Conservation (phyloP, 805 yeast genomes). For the Babjeviella inositovora region DNA sequence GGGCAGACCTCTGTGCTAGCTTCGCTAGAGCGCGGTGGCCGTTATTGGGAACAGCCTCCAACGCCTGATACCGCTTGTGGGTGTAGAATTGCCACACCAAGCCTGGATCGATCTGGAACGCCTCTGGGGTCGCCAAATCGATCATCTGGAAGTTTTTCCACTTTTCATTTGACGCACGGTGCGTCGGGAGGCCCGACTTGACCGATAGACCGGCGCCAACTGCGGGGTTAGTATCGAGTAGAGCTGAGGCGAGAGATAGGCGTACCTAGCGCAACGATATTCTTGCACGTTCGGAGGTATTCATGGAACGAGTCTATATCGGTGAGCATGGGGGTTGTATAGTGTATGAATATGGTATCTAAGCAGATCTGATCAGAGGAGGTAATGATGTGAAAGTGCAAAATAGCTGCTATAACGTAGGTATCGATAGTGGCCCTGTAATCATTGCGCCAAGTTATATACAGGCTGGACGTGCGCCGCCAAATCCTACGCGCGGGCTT, state of each 20-base stretch:
- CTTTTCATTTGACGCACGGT: conserved; percentile 54
- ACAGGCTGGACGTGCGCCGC: too few relatives aligned
- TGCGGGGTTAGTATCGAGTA: too few relatives aligned
- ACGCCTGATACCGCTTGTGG: conserved; percentile 47
- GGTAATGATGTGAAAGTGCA: too few relatives aligned
- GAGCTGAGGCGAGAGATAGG: too few relatives aligned
- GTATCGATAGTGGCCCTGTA: too few relatives aligned
- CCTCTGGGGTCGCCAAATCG: conserved; percentile 86
- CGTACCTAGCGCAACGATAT: conserved; percentile 46
- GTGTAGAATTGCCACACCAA: conserved; percentile 85
- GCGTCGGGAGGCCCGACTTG: conserved; percentile 62
- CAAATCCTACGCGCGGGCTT: too few relatives aligned
- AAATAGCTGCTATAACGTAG: too few relatives aligned
- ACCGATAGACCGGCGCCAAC: conserved; percentile 80
- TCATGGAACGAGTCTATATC: conserved; percentile 24
- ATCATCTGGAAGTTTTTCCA: conserved; percentile 70
- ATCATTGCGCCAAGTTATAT: too few relatives aligned
- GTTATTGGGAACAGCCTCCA: conserved; percentile 51
- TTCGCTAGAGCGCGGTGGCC: conserved; percentile 63
- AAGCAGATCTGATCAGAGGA: too few relatives aligned
- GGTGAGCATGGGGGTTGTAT: too few relatives aligned
- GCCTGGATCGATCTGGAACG: conserved; percentile 69
- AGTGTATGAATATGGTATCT: too few relatives aligned
- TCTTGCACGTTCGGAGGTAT: conserved; percentile 23
- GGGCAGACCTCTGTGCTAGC: conserved; percentile 26